Evolutionary conservation across 2,329 filamentous ascomycete genomes (phyloP).

Genomic region (Colletotrichum brevisporum): DNA sequence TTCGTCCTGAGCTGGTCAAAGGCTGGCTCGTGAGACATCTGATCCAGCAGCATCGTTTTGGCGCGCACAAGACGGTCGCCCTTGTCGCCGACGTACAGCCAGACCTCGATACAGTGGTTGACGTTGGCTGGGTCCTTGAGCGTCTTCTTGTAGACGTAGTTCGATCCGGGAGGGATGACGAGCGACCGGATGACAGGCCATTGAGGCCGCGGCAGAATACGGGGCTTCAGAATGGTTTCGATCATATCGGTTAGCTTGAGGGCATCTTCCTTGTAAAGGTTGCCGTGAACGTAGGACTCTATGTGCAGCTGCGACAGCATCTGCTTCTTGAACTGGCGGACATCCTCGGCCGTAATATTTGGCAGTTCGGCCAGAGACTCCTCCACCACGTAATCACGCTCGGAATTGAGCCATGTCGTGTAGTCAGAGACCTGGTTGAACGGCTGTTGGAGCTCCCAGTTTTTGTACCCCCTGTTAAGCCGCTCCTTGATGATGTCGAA

Average conservation of each 20-base stretch:
- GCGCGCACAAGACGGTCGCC: conserved; percentile 79
- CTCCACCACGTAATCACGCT: conserved; percentile 83
- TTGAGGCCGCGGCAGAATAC: conserved; percentile 80
- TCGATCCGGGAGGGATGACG: conserved; percentile 82
- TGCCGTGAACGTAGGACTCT: conserved; percentile 90
- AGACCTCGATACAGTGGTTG: conserved; percentile 88
- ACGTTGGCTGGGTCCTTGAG: conserved; percentile 91
- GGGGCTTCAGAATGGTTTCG: conserved; percentile 82
- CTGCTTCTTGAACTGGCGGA: conserved; percentile 84
- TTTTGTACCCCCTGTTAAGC: conserved; percentile 81
- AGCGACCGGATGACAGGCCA: conserved; percentile 85
- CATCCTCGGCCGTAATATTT: conserved; percentile 79
- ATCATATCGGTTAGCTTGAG: conserved; percentile 87
- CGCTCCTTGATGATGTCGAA: conserved; percentile 95
- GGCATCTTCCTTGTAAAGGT: conserved; percentile 94
- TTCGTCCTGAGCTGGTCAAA: conserved; percentile 97
- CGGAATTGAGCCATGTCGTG: conserved; percentile 83
- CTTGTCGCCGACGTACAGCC: conserved; percentile 78
- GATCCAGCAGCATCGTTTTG: conserved; percentile 84
- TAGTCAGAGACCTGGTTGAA: conserved; percentile 91
- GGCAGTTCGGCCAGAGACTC: conserved; percentile 84
- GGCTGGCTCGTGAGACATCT: conserved; percentile 92
- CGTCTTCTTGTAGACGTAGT: conserved; percentile 85
- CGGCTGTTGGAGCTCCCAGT: conserved; percentile 89
- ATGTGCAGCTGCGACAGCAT: conserved; percentile 87